Evolutionary conservation across 768 basidiomycete genomes (phyloP).

Genomic region (Termitomyces sp.): DNA sequence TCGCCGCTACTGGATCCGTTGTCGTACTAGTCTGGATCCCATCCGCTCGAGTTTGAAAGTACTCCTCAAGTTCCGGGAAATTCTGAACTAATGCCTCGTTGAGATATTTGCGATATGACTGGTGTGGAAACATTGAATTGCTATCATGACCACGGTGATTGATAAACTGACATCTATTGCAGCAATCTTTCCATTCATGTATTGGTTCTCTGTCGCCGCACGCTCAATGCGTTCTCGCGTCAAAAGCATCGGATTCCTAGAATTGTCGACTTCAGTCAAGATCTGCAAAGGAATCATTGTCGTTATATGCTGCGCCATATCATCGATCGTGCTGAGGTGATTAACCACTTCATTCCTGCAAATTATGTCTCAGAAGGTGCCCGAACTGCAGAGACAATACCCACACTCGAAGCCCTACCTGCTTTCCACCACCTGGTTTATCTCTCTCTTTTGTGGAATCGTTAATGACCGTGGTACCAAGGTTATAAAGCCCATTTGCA

Average conservation of each 20-base stretch:
- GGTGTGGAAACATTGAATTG: constrained; percentile 4
- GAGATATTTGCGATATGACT: constrained; percentile 68
- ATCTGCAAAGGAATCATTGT: constrained; percentile 75
- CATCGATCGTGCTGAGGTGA: constrained; percentile 63
- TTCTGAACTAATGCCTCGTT: constrained; percentile 66
- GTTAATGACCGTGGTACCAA: constrained; percentile 79
- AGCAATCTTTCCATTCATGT: constrained; percentile 84
- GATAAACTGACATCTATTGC: constrained; percentile 57
- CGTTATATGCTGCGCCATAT: constrained; percentile 53
- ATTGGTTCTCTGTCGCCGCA: constrained; percentile 85
- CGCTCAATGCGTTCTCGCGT: constrained; percentile 78
- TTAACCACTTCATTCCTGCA: constrained; percentile 68
- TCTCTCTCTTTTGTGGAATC: constrained; percentile 79
- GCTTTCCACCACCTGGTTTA: constrained; percentile 64
- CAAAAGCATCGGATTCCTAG: constrained; percentile 76
- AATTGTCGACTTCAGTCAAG: constrained; percentile 72
- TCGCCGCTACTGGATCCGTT: background rate
- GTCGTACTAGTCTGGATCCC: constrained; percentile 5
- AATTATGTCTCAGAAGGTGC: background rate
- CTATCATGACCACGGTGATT: background rate
- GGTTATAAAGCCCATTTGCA: constrained; percentile 72
- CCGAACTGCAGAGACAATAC: constrained; percentile 2
- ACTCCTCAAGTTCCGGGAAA: constrained; percentile 59
- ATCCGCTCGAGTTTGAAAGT: constrained; percentile 18
- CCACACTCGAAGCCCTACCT: constrained; percentile 76